Evolutionary conservation across 108 stramenopile species (phyloP).

Genomic region (Aurantiochytrium sp.): DNA sequence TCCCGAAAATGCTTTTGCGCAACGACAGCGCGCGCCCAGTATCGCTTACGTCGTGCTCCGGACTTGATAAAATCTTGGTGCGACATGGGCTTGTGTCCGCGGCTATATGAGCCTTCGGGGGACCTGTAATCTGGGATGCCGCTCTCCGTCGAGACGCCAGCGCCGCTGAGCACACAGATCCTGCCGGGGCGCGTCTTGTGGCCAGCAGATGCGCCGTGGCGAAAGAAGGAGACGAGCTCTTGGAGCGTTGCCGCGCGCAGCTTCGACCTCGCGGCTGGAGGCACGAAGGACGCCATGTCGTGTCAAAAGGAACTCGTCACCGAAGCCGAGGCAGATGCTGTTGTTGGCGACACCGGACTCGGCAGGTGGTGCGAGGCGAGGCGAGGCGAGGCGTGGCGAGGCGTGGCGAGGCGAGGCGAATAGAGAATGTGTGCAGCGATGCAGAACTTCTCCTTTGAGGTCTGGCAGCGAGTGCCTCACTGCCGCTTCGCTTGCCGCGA

Average conservation of each 20-base stretch:
- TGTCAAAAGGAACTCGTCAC: too few species aligned
- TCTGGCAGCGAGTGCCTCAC: too few species aligned
- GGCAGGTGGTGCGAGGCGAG: too few species aligned
- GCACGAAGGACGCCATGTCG: too few species aligned
- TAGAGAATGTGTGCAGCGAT: too few species aligned
- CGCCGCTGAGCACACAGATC: constrained; percentile 73
- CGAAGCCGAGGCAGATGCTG: too few species aligned
- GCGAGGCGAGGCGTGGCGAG: too few species aligned
- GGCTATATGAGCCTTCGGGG: constrained; percentile 77
- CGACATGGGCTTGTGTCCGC: constrained; percentile 87
- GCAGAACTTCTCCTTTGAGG: too few species aligned
- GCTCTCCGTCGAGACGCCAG: constrained; percentile 84
- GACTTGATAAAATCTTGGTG: constrained; percentile 81
- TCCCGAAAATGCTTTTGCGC: constrained; percentile 67
- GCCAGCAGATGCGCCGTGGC: background rate
- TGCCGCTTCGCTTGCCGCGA: too few species aligned
- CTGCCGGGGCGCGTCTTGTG: background rate
- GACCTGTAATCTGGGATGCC: constrained; percentile 97
- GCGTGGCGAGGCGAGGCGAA: too few species aligned
- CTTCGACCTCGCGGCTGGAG: background rate
- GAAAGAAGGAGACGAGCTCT: background rate
- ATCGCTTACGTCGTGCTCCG: constrained; percentile 63
- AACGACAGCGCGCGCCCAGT: constrained; percentile 88
- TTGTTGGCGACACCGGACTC: too few species aligned
- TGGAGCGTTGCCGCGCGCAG: background rate